Conservation (phyloP, 2,329 filamentous ascomycete species). For the Ceratocystis colombiana region DNA sequence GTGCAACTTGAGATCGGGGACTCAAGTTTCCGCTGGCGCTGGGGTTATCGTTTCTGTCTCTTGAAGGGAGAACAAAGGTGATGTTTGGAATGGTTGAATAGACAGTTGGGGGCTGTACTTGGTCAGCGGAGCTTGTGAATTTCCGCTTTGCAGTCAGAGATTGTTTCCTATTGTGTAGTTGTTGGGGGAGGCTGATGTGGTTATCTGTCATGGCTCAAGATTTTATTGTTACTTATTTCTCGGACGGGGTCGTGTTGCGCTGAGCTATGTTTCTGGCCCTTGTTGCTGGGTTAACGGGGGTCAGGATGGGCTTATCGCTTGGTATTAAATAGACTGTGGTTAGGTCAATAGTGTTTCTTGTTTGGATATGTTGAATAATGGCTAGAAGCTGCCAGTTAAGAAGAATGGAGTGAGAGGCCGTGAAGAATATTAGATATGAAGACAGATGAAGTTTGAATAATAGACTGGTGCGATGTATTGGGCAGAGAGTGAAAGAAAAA, state of each 20-base stretch:
- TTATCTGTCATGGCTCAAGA: constrained; percentile 5
- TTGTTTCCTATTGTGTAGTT: constrained; percentile 1
- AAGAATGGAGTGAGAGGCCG: background rate
- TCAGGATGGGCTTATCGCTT: background rate
- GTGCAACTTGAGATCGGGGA: constrained; percentile 22
- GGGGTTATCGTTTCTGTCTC: constrained; percentile 13
- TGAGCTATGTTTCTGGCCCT: background rate
- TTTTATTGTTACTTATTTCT: background rate
- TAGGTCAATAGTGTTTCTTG: background rate
- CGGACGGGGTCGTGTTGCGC: background rate
- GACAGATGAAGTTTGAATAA: background rate
- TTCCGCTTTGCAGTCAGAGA: constrained; percentile 15
- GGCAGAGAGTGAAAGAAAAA: background rate
- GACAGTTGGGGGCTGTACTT: constrained; percentile 13
- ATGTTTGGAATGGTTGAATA: constrained; percentile 17
- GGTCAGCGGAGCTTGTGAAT: constrained; percentile 16
- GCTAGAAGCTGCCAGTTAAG: constrained; percentile 4
- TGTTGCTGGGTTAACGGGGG: constrained; percentile 15
- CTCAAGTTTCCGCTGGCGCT: constrained; percentile 14
- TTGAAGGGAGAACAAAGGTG: constrained; percentile 21
- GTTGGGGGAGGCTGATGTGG: background rate
- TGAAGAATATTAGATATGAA: background rate
- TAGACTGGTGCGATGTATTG: background rate
- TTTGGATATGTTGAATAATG: background rate
- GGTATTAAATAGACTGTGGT: background rate